phyloP scores from a whole-genome alignment of 257 asterid species.

The Fraxinus americana region DNA sequence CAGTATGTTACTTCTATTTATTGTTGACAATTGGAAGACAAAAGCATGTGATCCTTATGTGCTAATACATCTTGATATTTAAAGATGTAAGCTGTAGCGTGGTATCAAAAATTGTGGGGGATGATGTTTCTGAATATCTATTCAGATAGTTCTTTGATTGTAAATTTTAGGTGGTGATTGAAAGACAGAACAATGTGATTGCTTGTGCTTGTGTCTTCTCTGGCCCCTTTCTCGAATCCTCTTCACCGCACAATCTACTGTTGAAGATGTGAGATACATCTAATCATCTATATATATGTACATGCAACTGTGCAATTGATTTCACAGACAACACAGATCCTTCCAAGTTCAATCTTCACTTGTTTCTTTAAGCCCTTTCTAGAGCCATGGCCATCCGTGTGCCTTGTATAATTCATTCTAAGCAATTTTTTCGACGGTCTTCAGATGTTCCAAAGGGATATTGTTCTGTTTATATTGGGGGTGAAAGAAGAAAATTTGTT shows the following conservation, averaged over 20 bases:
- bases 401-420: too few relatives aligned
- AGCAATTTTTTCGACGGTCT: conserved; percentile 32
- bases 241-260: too few relatives aligned
- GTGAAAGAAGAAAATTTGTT: conserved; percentile 31
- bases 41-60: conserved; percentile 8
- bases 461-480: conserved; percentile 41
- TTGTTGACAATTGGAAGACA: not conserved
- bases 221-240: too few relatives aligned
- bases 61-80: not conserved
- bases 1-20: too few relatives aligned
- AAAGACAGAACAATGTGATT: conserved; percentile 7
- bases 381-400: conserved; percentile 29
- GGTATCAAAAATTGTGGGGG: not conserved
- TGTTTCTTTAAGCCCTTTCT: not conserved
- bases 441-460: conserved; percentile 50
- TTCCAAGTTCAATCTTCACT: not conserved
- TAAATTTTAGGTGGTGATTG: not conserved
- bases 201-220: not conserved
- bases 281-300: too few relatives aligned
- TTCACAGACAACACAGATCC: too few relatives aligned
- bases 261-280: too few relatives aligned
- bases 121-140: not conserved
- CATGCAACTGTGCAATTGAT: too few relatives aligned
- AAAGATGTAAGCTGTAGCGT: too few relatives aligned
- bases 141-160: too few relatives aligned